Evolutionary conservation across 257 asterid species (phyloP), one percentile per base, ranked within the genome.

Genomic region (Nicotiana attenuata): DNA sequence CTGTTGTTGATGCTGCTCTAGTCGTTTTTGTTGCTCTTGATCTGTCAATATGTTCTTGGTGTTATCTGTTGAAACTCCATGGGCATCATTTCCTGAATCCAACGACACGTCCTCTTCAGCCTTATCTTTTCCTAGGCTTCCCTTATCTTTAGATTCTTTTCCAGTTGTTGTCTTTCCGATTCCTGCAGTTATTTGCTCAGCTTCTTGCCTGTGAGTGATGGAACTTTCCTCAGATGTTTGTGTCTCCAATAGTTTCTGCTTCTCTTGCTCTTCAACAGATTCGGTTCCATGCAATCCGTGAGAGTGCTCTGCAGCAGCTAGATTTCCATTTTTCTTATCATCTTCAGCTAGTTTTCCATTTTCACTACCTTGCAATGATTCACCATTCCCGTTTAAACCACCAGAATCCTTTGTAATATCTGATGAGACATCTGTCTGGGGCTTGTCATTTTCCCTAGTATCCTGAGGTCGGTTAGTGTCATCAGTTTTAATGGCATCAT

Each of bases 1-100:
- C 13, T 84, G 89, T 75, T 86, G 82, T 76, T 93, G 96, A 82
- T 93, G 94, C 22, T 91, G 90, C 77, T 88, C 92, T 47, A 92
- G 45, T 61, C 96, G 82, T 57, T 83, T 71, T 19, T 80, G 91
- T 22, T 91, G 89, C 65, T 94, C 97, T 77, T 89, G 92, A 41
- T 93, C 94, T 5, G 99, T 78, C 56, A 91, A 89, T 35, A 84
- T 85, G 81, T 89, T 81, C 83, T 84, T 81, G 5, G 60, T 61
- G 59, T 56, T 67, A 5, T 82, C 85, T 20, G 88, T 11, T 60
- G 79, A 10, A 20, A 31, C 85, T 17, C 45, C 77, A 41, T 67
- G 71, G 38, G 56, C 69, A 38, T 78, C 82, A 47, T 38, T 59
- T 61, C 71, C 59, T 60, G 83, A 38, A 26, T 80, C 78, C 28